A percentile compares a stretch with the other conserved stretches of the same genome.
These are phyloP conservation scores for Fraxinus albicans DNA, from an alignment of 305 asterid genomes.

Conservation along the genomic window DNA sequence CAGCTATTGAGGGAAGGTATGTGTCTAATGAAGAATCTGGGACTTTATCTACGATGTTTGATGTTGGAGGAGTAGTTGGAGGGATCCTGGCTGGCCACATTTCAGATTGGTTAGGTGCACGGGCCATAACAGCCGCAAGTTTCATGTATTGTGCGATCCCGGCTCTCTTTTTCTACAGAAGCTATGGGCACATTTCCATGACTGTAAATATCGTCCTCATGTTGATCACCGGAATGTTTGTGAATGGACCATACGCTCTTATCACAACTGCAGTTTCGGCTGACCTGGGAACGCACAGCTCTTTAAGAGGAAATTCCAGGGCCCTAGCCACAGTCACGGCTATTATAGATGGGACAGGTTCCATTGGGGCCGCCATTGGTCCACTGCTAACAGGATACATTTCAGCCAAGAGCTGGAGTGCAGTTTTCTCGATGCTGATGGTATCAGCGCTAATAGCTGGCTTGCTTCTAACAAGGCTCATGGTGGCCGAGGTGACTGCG, in stretches of 20 bases:
- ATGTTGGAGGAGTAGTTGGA: slow-evolving; percentile 91
- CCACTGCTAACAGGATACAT: slow-evolving; percentile 87
- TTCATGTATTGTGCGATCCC: slow-evolving; percentile 97
- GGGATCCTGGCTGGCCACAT: slow-evolving; percentile 92
- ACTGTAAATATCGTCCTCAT: slow-evolving; percentile 60
- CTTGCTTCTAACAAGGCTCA: slow-evolving; percentile 73
- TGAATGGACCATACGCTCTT: slow-evolving; percentile 92
- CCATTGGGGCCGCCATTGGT: slow-evolving; percentile 91
- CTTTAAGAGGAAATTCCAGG: slow-evolving; percentile 72
- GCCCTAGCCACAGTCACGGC: slow-evolving; percentile 95
- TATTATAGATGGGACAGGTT: slow-evolving; percentile 95
- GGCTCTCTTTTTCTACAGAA: slow-evolving; percentile 74
- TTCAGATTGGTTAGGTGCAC: slow-evolving; percentile 67
- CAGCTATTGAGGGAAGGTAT: slow-evolving; percentile 80
- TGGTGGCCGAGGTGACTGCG: slow-evolving; percentile 71
- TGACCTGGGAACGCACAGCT: slow-evolving; percentile 90
- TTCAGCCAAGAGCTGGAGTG: slow-evolving; percentile 83
- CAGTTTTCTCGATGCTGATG: slow-evolving; percentile 88
- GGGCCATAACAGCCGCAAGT: slow-evolving; percentile 93
- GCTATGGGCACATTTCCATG: slow-evolving; percentile 76
- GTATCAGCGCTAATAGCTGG: slow-evolving; percentile 81
- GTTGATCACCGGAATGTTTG: slow-evolving; percentile 82
- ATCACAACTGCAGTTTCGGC: slow-evolving; percentile 95
- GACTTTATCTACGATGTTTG: slow-evolving; percentile 79
- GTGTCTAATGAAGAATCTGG: slow-evolving; percentile 77